Percentiles rank a stretch among this genome's conserved stretches.
Evolutionary conservation across 768 basidiomycete genomes (phyloP).

Genomic region (Lactarius hengduanensis): DNA sequence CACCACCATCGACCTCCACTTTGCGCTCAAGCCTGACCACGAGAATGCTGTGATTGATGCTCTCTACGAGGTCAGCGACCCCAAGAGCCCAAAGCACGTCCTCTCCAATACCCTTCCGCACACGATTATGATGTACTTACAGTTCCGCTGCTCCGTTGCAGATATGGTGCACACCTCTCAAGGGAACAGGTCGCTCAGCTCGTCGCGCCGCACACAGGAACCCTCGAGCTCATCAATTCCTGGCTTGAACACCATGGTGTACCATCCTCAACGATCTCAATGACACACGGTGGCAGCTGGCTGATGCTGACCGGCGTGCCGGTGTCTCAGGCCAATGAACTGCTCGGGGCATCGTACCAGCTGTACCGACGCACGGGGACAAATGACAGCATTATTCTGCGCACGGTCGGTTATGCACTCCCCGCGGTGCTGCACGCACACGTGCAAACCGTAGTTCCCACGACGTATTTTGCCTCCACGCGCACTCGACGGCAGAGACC

Average conservation of each 20-base stretch:
- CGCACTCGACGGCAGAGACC: neutral
- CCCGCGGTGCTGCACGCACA: neutral
- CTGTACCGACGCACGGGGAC: neutral
- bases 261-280: neutral
- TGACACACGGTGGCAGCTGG: neutral
- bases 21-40: neutral
- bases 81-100: neutral
- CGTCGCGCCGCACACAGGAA: neutral
- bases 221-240: neutral
- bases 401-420: neutral
- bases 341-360: neutral
- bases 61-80: neutral
- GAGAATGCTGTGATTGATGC: neutral
- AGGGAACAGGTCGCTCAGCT: neutral
- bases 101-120: neutral
- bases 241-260: neutral
- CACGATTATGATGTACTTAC: neutral
- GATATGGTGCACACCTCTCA: neutral
- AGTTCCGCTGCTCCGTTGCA: neutral
- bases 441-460: neutral
- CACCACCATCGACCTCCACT: neutral
- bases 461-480: neutral
- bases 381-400: neutral
- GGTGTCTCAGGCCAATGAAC: neutral
- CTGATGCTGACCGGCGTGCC: neutral